Evolutionary conservation across 768 basidiomycete genomes (phyloP).

Genomic region (Suillus subluteus): DNA sequence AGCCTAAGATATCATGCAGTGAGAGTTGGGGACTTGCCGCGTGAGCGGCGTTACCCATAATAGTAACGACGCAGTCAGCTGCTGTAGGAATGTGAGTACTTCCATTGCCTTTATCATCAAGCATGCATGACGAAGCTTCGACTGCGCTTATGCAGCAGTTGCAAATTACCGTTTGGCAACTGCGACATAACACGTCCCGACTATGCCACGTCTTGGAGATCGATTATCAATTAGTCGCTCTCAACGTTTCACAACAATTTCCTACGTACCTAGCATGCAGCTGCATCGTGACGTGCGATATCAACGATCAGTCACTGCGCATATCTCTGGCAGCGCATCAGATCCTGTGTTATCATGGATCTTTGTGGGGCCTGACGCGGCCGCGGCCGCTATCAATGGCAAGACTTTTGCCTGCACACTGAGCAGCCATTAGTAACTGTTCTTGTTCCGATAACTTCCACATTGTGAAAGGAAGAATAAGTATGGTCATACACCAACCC

Average conservation of each 20-base stretch:
- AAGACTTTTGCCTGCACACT: background rate
- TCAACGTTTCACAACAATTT: background rate
- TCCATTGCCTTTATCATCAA: background rate
- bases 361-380: background rate
- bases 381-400: background rate
- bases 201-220: background rate
- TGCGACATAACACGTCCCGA: background rate
- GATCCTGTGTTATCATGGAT: background rate
- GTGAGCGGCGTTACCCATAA: too few species aligned
- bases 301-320: background rate
- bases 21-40: too few species aligned
- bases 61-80: too few species aligned
- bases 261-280: background rate
- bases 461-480: background rate
- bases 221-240: background rate
- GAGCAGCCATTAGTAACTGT: background rate
- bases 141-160: background rate
- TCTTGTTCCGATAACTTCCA: background rate
- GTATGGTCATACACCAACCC: background rate
- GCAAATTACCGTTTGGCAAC: constrained; percentile 2
- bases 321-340: background rate
- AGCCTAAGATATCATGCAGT: too few species aligned
- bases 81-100: background rate
- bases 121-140: background rate
- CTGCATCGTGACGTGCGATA: background rate